Evolutionary conservation across 2,329 filamentous ascomycete species (phyloP).

Genomic region (Hypoxylon sp.): DNA sequence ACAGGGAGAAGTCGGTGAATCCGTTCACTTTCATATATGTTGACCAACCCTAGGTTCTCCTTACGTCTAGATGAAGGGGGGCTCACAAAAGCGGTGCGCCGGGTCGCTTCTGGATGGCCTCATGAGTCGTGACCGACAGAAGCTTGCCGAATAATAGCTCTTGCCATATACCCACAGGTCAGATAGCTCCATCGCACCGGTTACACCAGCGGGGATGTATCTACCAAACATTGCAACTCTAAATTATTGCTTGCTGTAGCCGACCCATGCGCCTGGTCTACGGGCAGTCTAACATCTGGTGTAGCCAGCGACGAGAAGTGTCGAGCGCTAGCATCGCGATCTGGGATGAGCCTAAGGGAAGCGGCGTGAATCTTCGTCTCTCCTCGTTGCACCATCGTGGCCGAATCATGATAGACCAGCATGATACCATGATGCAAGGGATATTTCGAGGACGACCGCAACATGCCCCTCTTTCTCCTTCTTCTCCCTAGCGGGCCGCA

Average conservation of each 20-base stretch:
- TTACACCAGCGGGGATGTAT: neutral
- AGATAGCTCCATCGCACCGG: slow-evolving; percentile 9
- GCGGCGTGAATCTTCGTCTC: slow-evolving; percentile 16
- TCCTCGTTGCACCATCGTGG: slow-evolving; percentile 8
- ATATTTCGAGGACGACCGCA: slow-evolving; percentile 9
- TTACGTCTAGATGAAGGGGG: neutral
- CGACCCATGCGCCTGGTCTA: slow-evolving; percentile 22
- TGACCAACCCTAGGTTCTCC: neutral
- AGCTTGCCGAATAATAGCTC: slow-evolving; percentile 4
- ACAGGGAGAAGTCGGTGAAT: neutral
- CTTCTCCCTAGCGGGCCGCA: slow-evolving; percentile 37
- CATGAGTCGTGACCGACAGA: slow-evolving; percentile 20
- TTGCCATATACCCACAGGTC: neutral
- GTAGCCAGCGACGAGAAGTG: slow-evolving; percentile 19
- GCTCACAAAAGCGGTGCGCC: slow-evolving; percentile 7
- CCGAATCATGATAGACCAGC: slow-evolving; percentile 23
- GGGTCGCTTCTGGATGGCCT: slow-evolving; percentile 6
- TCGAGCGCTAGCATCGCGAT: slow-evolving; percentile 16
- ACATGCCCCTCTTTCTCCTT: slow-evolving; percentile 21
- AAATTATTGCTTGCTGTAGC: slow-evolving; percentile 10
- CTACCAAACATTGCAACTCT: slow-evolving; percentile 18
- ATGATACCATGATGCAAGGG: slow-evolving; percentile 35
- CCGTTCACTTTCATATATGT: neutral
- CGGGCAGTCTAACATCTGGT: slow-evolving; percentile 26
- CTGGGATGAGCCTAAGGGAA: slow-evolving; percentile 15